These are phyloP conservation scores for Botrytis fabae DNA, from an alignment of 2,329 filamentous ascomycete species.

Conservation along the genomic window DNA sequence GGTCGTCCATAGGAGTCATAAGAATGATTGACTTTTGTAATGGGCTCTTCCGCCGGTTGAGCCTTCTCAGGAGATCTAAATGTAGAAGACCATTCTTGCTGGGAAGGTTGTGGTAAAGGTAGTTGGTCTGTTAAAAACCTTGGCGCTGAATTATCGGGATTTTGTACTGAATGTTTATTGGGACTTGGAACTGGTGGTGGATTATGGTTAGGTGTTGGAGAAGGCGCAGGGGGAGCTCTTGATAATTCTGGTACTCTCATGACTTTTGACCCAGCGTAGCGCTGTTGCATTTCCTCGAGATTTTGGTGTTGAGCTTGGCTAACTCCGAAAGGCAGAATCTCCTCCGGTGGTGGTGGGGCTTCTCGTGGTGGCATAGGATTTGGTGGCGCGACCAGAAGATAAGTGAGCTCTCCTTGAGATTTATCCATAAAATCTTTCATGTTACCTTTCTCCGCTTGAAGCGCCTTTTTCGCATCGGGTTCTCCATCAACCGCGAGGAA, in stretches of 20 bases:
- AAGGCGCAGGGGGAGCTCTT: slow-evolving; percentile 45
- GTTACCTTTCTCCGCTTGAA: slow-evolving; percentile 49
- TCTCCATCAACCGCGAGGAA: slow-evolving; percentile 50
- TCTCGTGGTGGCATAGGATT: slow-evolving; percentile 66
- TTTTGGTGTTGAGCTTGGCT: slow-evolving; percentile 42
- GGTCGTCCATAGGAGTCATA: slow-evolving; percentile 60
- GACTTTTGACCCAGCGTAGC: slow-evolving; percentile 55
- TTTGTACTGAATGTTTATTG: slow-evolving; percentile 44
- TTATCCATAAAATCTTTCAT: slow-evolving; percentile 64
- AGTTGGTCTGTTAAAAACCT: slow-evolving; percentile 53
- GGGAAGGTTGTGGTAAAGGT: slow-evolving; percentile 45
- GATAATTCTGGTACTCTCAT: slow-evolving; percentile 51
- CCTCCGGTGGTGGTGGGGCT: slow-evolving; percentile 60
- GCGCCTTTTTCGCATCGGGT: slow-evolving; percentile 43
- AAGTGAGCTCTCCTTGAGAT: slow-evolving; percentile 65
- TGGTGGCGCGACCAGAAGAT: slow-evolving; percentile 66
- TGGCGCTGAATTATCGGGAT: slow-evolving; percentile 50
- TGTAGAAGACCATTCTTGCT: slow-evolving; percentile 42
- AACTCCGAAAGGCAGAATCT: slow-evolving; percentile 52
- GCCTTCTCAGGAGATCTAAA: slow-evolving; percentile 38
- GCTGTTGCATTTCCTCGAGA: slow-evolving; percentile 39
- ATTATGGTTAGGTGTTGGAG: slow-evolving; percentile 59
- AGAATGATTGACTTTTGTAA: slow-evolving; percentile 57
- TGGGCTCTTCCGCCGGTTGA: slow-evolving; percentile 51
- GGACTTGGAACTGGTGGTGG: slow-evolving; percentile 50